Evolutionary conservation across 192 early-diverging fungal species (phyloP).

Genomic region (Dissophora ornata): DNA sequence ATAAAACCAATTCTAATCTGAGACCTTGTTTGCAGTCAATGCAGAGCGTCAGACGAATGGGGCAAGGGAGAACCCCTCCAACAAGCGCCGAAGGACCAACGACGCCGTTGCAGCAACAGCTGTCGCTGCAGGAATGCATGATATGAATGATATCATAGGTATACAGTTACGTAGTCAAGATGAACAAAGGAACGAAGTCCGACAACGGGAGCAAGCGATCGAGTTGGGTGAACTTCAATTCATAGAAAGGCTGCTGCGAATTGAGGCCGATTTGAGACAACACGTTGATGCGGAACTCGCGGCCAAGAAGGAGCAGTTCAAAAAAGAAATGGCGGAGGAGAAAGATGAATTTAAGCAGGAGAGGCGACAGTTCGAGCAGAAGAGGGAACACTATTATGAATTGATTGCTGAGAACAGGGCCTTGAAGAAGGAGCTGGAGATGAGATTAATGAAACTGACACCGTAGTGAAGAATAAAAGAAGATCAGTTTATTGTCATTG

Average conservation of each 20-base stretch:
- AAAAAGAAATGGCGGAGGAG: slow-evolving; percentile 1
- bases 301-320: background rate
- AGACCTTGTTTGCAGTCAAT: background rate
- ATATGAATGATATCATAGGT: background rate
- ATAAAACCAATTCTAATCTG: no score
- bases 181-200: background rate
- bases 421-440: background rate
- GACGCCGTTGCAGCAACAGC: background rate
- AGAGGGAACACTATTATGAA: background rate
- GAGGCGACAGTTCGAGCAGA: background rate
- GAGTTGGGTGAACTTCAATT: background rate
- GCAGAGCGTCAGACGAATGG: background rate
- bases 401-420: background rate
- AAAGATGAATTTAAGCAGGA: background rate
- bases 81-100: background rate
- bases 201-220: background rate
- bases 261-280: background rate
- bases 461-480: background rate
- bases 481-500: background rate
- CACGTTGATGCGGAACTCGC: background rate
- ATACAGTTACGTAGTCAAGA: background rate
- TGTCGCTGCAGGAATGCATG: background rate
- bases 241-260: background rate
- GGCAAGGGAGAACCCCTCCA: background rate
- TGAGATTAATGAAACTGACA: background rate